Conservation (phyloP, 768 basidiomycete species). For the Trametes maxima region DNA sequence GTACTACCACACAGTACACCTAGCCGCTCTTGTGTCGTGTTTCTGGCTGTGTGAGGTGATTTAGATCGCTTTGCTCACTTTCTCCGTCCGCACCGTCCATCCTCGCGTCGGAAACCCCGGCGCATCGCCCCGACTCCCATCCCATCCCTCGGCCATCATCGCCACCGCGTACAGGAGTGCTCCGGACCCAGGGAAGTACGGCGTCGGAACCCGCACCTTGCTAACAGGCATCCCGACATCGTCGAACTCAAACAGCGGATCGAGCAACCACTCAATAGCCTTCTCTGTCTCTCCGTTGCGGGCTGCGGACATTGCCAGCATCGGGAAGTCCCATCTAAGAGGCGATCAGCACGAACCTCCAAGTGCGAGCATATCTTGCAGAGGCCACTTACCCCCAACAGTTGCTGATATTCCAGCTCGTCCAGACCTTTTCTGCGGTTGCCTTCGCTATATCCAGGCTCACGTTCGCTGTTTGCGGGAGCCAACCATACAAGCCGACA, state of each 20-base stretch:
- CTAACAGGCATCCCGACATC: conserved; percentile 64
- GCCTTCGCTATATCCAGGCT: conserved; percentile 47
- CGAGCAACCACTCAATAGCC: conserved; percentile 57
- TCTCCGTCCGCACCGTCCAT: conserved; percentile 43
- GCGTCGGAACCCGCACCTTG: conserved; percentile 55
- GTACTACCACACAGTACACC: too few species aligned
- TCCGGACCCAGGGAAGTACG: conserved; percentile 62
- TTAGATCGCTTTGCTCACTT: conserved; percentile 40
- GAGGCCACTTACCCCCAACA: conserved; percentile 50
- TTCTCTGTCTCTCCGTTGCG: conserved; percentile 50
- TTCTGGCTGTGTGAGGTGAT: neutral
- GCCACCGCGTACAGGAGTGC: conserved; percentile 53
- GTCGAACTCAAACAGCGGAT: conserved; percentile 58
- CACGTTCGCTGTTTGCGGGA: conserved; percentile 51
- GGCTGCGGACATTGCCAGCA: conserved; percentile 65
- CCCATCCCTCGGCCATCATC: conserved; percentile 65
- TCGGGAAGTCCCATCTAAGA: conserved; percentile 61
- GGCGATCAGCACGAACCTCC: neutral
- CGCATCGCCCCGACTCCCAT: conserved; percentile 40
- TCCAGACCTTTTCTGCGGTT: conserved; percentile 57
- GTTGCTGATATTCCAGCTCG: conserved; percentile 55
- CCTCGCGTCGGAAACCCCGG: conserved; percentile 46
- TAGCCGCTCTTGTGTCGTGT: too few species aligned
- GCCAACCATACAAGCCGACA: conserved; percentile 59
- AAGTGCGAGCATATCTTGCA: neutral